These are phyloP conservation scores for Tetrahymena thermophila DNA, from an alignment of 73 alveolate species.

Conservation along the genomic window DNA sequence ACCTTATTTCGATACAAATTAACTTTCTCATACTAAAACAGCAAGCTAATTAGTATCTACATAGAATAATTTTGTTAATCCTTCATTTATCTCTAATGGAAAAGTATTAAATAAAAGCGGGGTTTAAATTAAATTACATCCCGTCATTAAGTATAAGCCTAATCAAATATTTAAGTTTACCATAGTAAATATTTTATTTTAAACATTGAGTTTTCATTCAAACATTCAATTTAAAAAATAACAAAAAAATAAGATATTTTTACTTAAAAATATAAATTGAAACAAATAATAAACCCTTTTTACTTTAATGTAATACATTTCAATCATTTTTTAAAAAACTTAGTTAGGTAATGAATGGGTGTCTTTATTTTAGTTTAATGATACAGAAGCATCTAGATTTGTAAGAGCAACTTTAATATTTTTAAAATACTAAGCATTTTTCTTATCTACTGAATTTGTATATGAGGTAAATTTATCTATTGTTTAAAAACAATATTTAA, in stretches of 20 bases:
- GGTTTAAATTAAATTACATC: not conserved
- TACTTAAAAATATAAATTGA: too few relatives aligned
- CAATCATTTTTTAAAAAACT: not conserved
- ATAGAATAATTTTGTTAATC: not conserved
- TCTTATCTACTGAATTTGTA: not conserved
- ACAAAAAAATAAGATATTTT: too few relatives aligned
- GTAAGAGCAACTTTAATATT: not conserved
- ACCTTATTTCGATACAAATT: not conserved
- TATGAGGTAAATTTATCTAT: not conserved
- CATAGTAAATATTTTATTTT: not conserved
- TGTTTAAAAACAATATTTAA: not conserved
- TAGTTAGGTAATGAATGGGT: not conserved
- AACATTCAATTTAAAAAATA: too few relatives aligned
- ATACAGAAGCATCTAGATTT: not conserved
- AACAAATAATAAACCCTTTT: not conserved
- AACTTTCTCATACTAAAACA: not conserved
- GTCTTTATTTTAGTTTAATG: not conserved
- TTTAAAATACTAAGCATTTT: not conserved
- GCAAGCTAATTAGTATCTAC: not conserved
- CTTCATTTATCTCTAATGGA: not conserved
- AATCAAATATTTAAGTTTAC: not conserved
- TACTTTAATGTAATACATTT: not conserved
- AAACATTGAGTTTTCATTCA: too few relatives aligned
- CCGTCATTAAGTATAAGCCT: not conserved
- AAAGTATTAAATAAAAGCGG: not conserved